phyloP scores from a whole-genome alignment of 208 protist species.

The Vickermania ingenoplastis region DNA sequence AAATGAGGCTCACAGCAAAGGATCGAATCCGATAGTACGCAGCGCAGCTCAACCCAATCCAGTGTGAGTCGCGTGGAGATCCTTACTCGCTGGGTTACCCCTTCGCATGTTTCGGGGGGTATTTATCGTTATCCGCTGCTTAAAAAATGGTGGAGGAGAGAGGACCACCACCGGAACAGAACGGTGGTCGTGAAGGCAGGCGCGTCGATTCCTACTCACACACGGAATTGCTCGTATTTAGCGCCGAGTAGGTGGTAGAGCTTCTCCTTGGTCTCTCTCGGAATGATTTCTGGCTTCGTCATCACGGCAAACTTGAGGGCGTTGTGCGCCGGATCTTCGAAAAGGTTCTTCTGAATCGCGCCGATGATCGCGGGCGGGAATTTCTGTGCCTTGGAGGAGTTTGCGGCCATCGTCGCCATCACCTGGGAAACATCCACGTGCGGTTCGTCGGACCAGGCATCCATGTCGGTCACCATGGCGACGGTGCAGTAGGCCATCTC shows the following conservation, averaged over 20 bases:
- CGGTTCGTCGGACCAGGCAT: conserved; percentile 80
- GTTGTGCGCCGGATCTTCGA: conserved; percentile 50
- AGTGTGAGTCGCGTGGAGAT: too few species aligned
- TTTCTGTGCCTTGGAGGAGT: conserved; percentile 60
- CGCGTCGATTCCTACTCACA: too few species aligned
- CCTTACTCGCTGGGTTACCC: too few species aligned
- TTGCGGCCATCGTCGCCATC: conserved; percentile 36
- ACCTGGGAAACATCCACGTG: conserved; percentile 62
- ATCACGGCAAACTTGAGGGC: conserved; percentile 40
- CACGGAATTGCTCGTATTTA: conserved; percentile 46
- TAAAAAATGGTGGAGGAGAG: too few species aligned
- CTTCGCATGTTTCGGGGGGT: too few species aligned
- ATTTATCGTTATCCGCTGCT: too few species aligned
- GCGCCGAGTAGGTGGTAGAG: conserved; percentile 35
- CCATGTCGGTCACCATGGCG: conserved; percentile 93
- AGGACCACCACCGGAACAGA: too few species aligned
- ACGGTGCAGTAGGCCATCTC: conserved; percentile 83
- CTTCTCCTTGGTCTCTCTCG: conserved; percentile 27
- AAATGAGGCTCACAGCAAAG: too few species aligned
- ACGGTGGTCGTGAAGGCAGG: too few species aligned
- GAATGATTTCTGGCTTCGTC: conserved; percentile 30
- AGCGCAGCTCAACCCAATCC: too few species aligned
- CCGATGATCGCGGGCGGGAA: conserved; percentile 38
- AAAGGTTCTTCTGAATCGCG: conserved; percentile 17
- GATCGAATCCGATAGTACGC: too few species aligned